Percentiles rank a stretch among this genome's conserved stretches.
Evolutionary conservation across 805 yeast species (phyloP).

Genomic region (Dipodascus geniculatus): DNA sequence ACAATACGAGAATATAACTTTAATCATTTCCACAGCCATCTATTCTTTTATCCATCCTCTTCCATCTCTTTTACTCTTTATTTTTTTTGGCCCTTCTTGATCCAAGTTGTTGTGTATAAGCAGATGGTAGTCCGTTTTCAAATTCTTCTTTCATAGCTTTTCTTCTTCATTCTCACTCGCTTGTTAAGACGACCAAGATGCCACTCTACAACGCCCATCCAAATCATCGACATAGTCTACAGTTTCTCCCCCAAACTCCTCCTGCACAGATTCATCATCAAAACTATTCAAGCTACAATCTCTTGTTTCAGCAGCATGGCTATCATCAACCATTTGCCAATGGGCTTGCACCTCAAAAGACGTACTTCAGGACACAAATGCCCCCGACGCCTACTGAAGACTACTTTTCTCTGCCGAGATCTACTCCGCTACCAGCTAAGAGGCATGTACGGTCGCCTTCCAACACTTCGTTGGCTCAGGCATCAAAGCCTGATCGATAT

Average conservation of each 20-base stretch:
- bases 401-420: background rate
- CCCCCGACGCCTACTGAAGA: background rate
- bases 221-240: background rate
- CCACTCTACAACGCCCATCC: background rate
- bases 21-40: background rate
- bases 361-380: background rate
- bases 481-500: background rate
- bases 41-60: background rate
- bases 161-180: background rate
- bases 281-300: background rate
- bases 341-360: too few relatives aligned
- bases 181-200: background rate
- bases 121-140: background rate
- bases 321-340: too few relatives aligned
- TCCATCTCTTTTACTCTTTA: background rate
- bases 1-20: background rate
- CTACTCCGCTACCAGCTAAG: background rate
- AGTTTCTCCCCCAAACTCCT: background rate
- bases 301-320: background rate
- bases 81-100: background rate
- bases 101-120: background rate
- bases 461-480: background rate
- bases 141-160: background rate
- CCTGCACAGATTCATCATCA: background rate
- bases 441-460: background rate